Base-by-base conservation (phyloP, 2,329 filamentous ascomycete species). In the Clarireedia hainanense region DNA sequence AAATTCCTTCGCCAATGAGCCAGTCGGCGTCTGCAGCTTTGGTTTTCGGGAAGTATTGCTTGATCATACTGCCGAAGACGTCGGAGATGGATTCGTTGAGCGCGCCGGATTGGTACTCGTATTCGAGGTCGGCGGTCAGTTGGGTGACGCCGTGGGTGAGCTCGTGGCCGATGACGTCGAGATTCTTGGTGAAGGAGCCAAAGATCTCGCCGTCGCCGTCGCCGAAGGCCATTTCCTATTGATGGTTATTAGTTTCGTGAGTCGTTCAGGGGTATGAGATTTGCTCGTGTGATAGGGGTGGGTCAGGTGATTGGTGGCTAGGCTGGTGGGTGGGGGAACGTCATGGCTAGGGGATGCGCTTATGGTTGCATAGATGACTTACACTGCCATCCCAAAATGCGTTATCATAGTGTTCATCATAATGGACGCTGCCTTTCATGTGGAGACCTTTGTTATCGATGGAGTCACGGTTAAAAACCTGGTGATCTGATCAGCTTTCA, bases 141-240 rank as follows among this genome's bases (percentile, higher is more conserved):
- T 80, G 73, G 0, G 75, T 78, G 20, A 83, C 71, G 27, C 76
- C 79, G 61, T 82, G 80, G 39, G 77, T 80, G 20, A 81, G 68
- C 61, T 82, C 80, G 60, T 81, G 79, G 2, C 76, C 79, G 55
- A 82, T 80, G 52, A 82, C 77, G 59, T 82, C 80, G 30, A 80
- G 68, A 55, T 72, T 75, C 27, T 72, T 72, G 2, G 76, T 76
- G 64, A 81, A 80, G 66, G 43, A 26, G 17, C 43, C 43, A 52
- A 81, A 68, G 47, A 79, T 77, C 37, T 74, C 71, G 57, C 76
- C 73, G 27, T 57, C 55, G 6, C 79, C 79, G 52, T 81, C 79
- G 3, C 79, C 80, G 60, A 79, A 82, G 4, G 80, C 76, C 74
- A 81, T 79, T 46, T 46, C 43, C 62, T 80, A 65, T 80, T 80